Evolutionary conservation across 768 basidiomycete genomes (phyloP), one percentile per base, ranked within the genome.

Genomic region (Tephrocybe sp.): DNA sequence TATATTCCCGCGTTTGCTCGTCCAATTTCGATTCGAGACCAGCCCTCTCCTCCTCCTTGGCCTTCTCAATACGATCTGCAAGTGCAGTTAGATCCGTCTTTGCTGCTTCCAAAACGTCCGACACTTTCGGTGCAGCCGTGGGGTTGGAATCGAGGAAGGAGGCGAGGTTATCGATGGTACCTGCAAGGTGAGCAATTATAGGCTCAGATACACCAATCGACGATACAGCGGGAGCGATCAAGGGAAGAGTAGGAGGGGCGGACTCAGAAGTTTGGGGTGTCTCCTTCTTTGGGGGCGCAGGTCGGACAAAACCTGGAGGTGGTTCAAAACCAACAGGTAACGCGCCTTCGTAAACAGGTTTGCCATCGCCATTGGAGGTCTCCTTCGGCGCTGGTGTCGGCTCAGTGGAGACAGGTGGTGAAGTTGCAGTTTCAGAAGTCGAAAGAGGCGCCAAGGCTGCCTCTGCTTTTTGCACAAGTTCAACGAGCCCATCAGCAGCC

Each of bases 271-370:
- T 28, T 51, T 60, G 23, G 48, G 56, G 65, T n/a, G 65, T 45
- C 34, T 66, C 59, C 32, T 72, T 67, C 63, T 83, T 81, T 25
- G 78, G 70, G 17, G 83, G 76, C 18, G 72, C 58, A 11, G 89
- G 84, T 33, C 84, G 78, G 50, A 78, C 74, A 67, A 84, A 98
- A 17, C 96, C 96, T 20, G 92, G 92, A 28, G 96, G 95, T 9
- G 88, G 92, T 67, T 98, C 94, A 65, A 90, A 92, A 11, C 94
- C 96, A 45, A 99, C 70, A n/a, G 96, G 97, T 20, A 98, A 75
- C 5, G 87, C 86, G 15, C 71, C 78, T 39, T 72, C 68, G 63
- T 96, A 96, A 17, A 88, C 72, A 39, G 72, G 71, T 24, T 71
- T 70, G n/a, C 53, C 57, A 8, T 49, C 48, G 25, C 56, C 51